Evolutionary conservation across 305 asterid genomes (phyloP), one percentile per base, ranked within the genome.

Genomic region (Rubia tinctorum): DNA sequence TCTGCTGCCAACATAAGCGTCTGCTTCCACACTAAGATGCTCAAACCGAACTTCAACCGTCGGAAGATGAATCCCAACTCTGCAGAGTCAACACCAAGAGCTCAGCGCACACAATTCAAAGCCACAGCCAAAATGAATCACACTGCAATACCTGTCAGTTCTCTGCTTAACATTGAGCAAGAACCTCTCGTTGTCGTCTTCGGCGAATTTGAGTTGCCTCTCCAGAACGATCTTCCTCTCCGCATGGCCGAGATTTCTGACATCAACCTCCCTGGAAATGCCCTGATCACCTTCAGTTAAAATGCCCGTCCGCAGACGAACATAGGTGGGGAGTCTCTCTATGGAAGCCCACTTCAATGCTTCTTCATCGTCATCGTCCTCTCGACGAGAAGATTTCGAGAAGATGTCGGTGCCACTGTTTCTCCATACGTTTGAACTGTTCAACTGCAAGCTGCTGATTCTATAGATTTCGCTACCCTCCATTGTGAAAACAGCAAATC

Each of bases 151-250:
- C 93, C 91, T 80, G 44, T 84, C 90, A 71, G 87, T 78, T 9
- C 95, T 84, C 66, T 87, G 79, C 73, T 85, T 82, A 74, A 87
- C 89, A 59, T 80, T 88, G 14, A 72, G 45, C 88, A 90, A 79
- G 86, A 90, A 90, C 78, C 84, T 74, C 77, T 87, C 90, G 65
- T 90, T 87, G 62, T 90, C 84, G 63, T 83, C 76, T 40, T 83
- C 73, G 1, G 77, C 81, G 71, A 72, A 55, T 30, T 71, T 66
- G 14, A 76, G 65, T 1, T 76, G 43, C 61, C 79, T 76, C 56
- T 80, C 79, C 10, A 76, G 37, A 18, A 77, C 47, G 40, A 55
- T 47, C 37, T 72, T 73, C 60, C 55, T 77, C 69, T 77, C 79
- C 2, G 71, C 75, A 8, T 27, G 49, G 7, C 74, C 77, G 25